Conservation (phyloP, 2,329 filamentous ascomycete species). For the Arthrinium puccinioides region DNA sequence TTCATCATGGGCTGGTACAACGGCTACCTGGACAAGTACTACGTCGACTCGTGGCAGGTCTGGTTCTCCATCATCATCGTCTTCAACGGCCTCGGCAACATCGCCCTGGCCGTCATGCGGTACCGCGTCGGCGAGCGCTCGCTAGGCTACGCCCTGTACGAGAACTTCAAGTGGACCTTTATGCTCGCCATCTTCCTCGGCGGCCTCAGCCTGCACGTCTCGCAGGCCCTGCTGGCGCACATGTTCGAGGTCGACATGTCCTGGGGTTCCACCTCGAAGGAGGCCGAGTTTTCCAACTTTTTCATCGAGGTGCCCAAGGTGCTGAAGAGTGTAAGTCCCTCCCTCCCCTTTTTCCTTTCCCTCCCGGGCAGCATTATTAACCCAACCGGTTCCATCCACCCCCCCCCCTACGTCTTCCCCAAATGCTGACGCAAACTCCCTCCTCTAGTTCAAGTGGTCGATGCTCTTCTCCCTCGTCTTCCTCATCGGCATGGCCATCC, state of each 20-base stretch:
- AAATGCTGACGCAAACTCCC: not conserved
- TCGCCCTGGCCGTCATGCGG: constrained; percentile 64
- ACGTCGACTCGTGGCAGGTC: constrained; percentile 65
- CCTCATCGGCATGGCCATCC: constrained; percentile 55
- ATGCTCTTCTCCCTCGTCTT: constrained; percentile 54
- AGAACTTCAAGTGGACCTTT: constrained; percentile 68
- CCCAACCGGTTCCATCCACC: no score
- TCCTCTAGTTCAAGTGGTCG: constrained; percentile 59
- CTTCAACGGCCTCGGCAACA: constrained; percentile 68
- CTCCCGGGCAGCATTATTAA: not conserved
- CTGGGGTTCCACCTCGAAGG: constrained; percentile 80
- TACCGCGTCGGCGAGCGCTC: constrained; percentile 61
- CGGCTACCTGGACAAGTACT: constrained; percentile 58
- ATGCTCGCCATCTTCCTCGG: constrained; percentile 76
- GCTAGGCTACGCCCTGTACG: constrained; percentile 48
- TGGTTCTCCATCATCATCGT: constrained; percentile 77
- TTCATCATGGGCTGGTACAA: constrained; percentile 66
- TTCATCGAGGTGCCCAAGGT: constrained; percentile 79
- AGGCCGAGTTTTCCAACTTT: constrained; percentile 74
- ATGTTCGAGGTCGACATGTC: constrained; percentile 83
- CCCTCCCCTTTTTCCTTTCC: constrained; percentile 14
- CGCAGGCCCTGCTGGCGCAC: constrained; percentile 70
- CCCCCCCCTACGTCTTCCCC: not conserved
- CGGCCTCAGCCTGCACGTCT: constrained; percentile 73
- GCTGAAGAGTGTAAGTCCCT: constrained; percentile 61